Conservation (phyloP, 2,329 filamentous ascomycete species). For the Penicillium sp. region DNA sequence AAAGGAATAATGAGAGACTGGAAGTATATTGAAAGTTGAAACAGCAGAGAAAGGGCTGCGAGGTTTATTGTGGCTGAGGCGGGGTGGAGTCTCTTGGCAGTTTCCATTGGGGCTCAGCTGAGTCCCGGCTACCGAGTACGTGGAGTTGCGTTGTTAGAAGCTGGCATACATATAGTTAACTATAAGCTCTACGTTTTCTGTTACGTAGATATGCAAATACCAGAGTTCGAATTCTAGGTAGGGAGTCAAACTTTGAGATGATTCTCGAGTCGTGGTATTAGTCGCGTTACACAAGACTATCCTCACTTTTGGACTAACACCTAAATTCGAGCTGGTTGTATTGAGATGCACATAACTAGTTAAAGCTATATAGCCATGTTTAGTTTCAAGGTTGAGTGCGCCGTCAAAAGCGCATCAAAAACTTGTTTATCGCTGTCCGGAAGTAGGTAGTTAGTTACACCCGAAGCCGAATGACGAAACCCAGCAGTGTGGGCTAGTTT, state of each 20-base stretch:
- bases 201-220: too few relatives aligned
- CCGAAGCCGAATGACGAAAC: neutral
- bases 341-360: neutral
- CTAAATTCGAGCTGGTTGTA: neutral
- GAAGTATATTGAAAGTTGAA: slow-evolving; percentile 2
- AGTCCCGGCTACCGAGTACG: too few relatives aligned
- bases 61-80: slow-evolving; percentile 16
- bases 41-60: slow-evolving; percentile 1
- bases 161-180: too few relatives aligned
- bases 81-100: slow-evolving; percentile 13
- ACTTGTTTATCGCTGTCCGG: neutral
- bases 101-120: neutral
- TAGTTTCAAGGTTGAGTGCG: neutral
- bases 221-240: too few relatives aligned
- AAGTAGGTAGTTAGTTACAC: neutral
- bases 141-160: too few relatives aligned
- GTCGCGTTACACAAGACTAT: too few relatives aligned
- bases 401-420: neutral
- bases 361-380: neutral
- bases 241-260: too few relatives aligned
- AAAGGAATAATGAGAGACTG: slow-evolving; percentile 16
- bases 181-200: too few relatives aligned
- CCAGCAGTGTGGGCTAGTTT: neutral
- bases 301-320: neutral
- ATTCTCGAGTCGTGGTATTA: too few relatives aligned